A percentile compares a stretch with the other conserved stretches of the same genome.
Conservation (phyloP, 2,329 filamentous ascomycete genomes). For the Endoconidiophora laricicola region DNA sequence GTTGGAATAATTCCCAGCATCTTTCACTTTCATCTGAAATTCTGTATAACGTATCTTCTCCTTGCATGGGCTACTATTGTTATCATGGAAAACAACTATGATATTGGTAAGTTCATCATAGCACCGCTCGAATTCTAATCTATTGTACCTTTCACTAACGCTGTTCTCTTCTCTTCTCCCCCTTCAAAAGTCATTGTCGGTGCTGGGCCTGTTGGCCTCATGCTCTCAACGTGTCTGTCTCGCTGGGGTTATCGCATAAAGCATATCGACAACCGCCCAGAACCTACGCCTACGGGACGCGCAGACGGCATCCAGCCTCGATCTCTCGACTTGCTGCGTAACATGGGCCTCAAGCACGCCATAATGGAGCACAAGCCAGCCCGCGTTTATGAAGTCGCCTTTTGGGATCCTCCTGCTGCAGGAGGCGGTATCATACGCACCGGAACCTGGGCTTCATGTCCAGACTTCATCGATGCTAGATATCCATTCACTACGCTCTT, state of each 20-base stretch:
- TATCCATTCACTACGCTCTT: conserved; percentile 56
- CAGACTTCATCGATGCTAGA: conserved; percentile 59
- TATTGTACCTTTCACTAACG: conserved; percentile 15
- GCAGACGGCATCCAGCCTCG: conserved; percentile 87
- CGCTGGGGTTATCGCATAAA: conserved; percentile 92
- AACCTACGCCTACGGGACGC: conserved; percentile 70
- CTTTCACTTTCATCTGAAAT: no score
- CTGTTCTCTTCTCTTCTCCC: conserved; percentile 18
- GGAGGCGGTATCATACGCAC: conserved; percentile 45
- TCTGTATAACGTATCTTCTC: no score
- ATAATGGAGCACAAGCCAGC: conserved; percentile 82
- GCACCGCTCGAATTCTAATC: conserved; percentile 2
- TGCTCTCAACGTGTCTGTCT: conserved; percentile 74
- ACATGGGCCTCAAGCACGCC: conserved; percentile 74
- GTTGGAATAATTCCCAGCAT: no score
- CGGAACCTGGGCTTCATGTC: conserved; percentile 73
- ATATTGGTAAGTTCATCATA: conserved; percentile 24
- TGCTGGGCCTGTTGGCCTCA: conserved; percentile 74
- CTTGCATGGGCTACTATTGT: no score
- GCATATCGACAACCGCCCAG: conserved; percentile 79
- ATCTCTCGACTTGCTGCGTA: conserved; percentile 70
- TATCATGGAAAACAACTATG: conserved; percentile 20
- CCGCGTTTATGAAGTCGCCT: conserved; percentile 64
- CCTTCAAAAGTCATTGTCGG: conserved; percentile 55
- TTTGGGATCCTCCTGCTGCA: conserved; percentile 48